phyloP scores from a whole-genome alignment of 1,284 basidiomycete species.

The Cryptococcus sp. region DNA sequence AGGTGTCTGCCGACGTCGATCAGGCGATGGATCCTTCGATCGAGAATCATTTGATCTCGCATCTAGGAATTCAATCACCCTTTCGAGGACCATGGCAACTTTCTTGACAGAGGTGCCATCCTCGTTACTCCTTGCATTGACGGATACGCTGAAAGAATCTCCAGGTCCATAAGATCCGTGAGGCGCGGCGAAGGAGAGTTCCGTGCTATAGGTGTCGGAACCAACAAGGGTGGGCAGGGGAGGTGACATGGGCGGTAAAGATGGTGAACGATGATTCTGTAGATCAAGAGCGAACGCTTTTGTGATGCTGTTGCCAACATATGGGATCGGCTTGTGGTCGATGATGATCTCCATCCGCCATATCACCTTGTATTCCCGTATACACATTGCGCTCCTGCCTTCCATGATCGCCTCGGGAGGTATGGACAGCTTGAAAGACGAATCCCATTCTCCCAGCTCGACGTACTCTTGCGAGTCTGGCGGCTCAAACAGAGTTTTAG shows the following conservation, averaged over 20 bases:
- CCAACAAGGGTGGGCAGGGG: slow-evolving; percentile 26
- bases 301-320: slow-evolving; percentile 34
- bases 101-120: slow-evolving; percentile 25
- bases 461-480: slow-evolving; percentile 23
- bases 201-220: slow-evolving; percentile 19
- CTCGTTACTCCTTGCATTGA: slow-evolving; percentile 34
- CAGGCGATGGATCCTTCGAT: slow-evolving; percentile 1
- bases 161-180: slow-evolving; percentile 37
- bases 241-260: slow-evolving; percentile 30
- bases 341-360: slow-evolving; percentile 43
- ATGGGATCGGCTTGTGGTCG: slow-evolving; percentile 42
- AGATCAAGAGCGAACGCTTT: slow-evolving; percentile 35
- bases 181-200: slow-evolving; percentile 30
- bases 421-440: slow-evolving; percentile 33
- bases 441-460: slow-evolving; percentile 30
- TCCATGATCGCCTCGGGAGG: slow-evolving; percentile 29
- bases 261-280: slow-evolving; percentile 28
- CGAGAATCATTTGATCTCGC: neutral
- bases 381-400: slow-evolving; percentile 26
- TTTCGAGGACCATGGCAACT: slow-evolving; percentile 33
- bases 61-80: slow-evolving; percentile 26
- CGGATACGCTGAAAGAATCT: slow-evolving; percentile 29
- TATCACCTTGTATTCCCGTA: slow-evolving; percentile 40
- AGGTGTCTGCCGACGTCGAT: slow-evolving; percentile 4
- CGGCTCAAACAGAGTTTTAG: slow-evolving; percentile 26